phyloP scores from a whole-genome alignment of 305 asterid genomes.

The Fraxinus sp. region DNA sequence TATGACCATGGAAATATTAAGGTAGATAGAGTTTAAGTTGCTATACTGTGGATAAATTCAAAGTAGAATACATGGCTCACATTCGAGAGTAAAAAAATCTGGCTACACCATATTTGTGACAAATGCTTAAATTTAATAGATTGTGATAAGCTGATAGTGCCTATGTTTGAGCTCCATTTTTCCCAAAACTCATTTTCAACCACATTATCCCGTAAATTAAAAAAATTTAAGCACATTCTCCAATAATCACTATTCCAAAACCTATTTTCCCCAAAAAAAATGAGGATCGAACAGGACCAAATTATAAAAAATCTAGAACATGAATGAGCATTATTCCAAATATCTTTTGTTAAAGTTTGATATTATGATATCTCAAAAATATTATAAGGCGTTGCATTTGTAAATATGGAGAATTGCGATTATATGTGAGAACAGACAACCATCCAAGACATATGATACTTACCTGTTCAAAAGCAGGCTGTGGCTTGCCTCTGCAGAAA shows the following conservation, averaged over 20 bases:
- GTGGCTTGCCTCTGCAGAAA: slow-evolving; percentile 94
- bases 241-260: no score
- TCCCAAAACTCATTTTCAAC: no score
- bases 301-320: background rate
- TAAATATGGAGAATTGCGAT: background rate
- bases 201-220: no score
- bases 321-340: background rate
- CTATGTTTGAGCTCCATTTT: background rate
- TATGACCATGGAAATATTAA: background rate
- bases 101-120: background rate
- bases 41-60: background rate
- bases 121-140: background rate
- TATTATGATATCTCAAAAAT: background rate
- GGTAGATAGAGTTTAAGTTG: background rate
- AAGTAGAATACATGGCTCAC: background rate
- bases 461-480: slow-evolving; percentile 83
- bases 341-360: background rate
- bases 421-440: background rate
- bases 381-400: background rate
- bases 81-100: background rate
- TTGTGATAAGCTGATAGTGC: background rate
- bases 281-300: background rate
- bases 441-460: slow-evolving; percentile 13
- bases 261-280: no score
- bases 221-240: no score